Percentiles rank a stretch among this genome's conserved stretches.
Evolutionary conservation across 768 basidiomycete species (phyloP).

Genomic region (Collybia sordida): DNA sequence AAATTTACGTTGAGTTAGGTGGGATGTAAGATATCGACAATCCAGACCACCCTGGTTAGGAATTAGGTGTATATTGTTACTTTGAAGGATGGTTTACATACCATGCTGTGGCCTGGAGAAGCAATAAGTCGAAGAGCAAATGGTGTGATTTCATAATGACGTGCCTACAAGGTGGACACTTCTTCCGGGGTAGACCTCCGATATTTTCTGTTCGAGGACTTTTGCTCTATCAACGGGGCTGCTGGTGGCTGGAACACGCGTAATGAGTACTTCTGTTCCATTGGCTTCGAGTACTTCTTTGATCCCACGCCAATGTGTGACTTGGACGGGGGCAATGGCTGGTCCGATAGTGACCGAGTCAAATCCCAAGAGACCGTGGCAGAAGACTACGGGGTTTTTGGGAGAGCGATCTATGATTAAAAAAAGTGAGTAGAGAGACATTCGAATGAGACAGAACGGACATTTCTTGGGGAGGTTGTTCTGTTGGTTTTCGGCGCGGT

Average conservation of each 20-base stretch:
- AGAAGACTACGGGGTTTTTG: constrained; percentile 87
- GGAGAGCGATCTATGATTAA: constrained; percentile 65
- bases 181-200: constrained; percentile 75
- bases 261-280: constrained; percentile 88
- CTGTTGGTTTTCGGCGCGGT: constrained; percentile 47
- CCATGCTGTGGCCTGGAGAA: constrained; percentile 69
- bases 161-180: constrained; percentile 85
- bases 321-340: constrained; percentile 76
- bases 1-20: constrained; percentile 74
- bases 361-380: constrained; percentile 91
- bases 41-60: constrained; percentile 76
- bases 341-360: constrained; percentile 81
- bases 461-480: constrained; percentile 57
- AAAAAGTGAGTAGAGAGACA: constrained; percentile 5
- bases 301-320: constrained; percentile 96
- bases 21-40: constrained; percentile 85
- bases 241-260: constrained; percentile 91
- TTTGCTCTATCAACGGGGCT: constrained; percentile 86
- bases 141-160: constrained; percentile 12
- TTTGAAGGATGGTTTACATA: constrained; percentile 24
- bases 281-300: constrained; percentile 88
- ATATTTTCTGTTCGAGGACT: constrained; percentile 83
- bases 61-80: neutral
- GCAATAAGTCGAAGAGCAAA: constrained; percentile 4
- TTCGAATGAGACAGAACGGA: constrained; percentile 29